Conservation (phyloP, 164 flowering plant genomes). For the Chloranthus sessilifolius region DNA sequence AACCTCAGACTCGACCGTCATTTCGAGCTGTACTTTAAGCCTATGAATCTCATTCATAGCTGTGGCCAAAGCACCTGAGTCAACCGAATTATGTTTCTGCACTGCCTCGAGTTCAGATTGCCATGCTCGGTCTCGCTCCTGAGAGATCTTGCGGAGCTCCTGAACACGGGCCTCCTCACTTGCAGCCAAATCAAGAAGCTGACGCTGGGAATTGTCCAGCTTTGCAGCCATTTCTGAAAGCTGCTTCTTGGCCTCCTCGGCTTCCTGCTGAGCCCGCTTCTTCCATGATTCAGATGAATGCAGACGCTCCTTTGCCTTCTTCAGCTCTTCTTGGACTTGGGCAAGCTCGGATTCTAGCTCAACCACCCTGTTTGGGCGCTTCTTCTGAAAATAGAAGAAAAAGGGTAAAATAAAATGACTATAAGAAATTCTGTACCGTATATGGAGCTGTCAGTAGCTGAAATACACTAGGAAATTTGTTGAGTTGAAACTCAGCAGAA, state of each 20-base stretch:
- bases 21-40: constrained; percentile 57
- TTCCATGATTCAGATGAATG: constrained; percentile 52
- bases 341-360: constrained; percentile 69
- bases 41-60: constrained; percentile 60
- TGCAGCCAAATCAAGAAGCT: constrained; percentile 38
- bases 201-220: constrained; percentile 56
- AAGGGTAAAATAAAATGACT: neutral
- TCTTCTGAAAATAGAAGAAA: constrained; percentile 35
- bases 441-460: neutral
- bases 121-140: constrained; percentile 43
- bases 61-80: constrained; percentile 48
- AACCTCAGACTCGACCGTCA: constrained; percentile 40
- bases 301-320: constrained; percentile 62
- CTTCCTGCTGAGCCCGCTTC: constrained; percentile 54
- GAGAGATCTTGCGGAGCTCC: constrained; percentile 37
- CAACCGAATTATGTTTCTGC: constrained; percentile 37
- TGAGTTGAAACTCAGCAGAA: neutral
- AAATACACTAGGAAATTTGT: neutral
- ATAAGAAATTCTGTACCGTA: neutral
- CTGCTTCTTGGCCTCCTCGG: constrained; percentile 69
- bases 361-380: constrained; percentile 57
- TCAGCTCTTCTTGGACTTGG: constrained; percentile 67
- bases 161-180: constrained; percentile 40
- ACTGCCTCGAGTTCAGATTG: constrained; percentile 48
- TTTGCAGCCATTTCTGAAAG: constrained; percentile 42